A percentile compares a stretch with the other conserved stretches of the same genome.
Conservation (phyloP, 257 asterid species). For the Craterostigma plantagineum region DNA sequence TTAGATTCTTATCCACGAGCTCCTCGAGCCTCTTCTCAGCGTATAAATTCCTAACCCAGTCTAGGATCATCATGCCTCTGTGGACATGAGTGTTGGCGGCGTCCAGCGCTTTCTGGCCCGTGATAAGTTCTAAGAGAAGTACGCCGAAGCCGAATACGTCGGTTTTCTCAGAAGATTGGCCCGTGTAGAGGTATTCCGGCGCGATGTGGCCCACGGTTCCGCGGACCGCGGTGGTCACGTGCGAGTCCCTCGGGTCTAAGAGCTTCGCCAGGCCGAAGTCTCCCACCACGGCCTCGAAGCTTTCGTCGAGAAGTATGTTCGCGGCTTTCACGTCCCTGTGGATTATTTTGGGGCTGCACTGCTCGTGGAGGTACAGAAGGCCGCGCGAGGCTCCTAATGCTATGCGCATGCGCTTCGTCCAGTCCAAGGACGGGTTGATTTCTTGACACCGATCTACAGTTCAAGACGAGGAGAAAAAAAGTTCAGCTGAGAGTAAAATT, state of each 20-base stretch:
- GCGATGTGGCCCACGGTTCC: conserved; percentile 92
- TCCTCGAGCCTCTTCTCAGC: conserved; percentile 47
- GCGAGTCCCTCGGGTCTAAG: conserved; percentile 70
- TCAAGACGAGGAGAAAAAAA: not conserved
- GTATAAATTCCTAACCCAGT: conserved; percentile 46
- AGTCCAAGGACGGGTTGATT: conserved; percentile 64
- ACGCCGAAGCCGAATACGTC: conserved; percentile 92
- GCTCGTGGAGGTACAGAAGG: conserved; percentile 72
- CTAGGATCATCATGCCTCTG: conserved; percentile 85
- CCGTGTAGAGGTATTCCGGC: conserved; percentile 87
- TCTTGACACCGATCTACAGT: conserved; percentile 40
- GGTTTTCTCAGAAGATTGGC: conserved; percentile 87
- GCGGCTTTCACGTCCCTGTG: conserved; percentile 96
- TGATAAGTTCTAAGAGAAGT: conserved; percentile 66
- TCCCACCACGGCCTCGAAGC: conserved; percentile 85
- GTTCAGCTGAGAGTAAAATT: no score
- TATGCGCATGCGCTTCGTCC: conserved; percentile 61
- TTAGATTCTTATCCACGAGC: conserved; percentile 57
- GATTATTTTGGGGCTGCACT: conserved; percentile 77
- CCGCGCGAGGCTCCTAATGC: conserved; percentile 96
- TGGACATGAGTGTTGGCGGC: conserved; percentile 45
- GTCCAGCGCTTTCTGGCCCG: conserved; percentile 67
- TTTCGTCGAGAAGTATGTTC: conserved; percentile 73
- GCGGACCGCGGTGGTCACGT: conserved; percentile 91
- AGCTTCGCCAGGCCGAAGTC: conserved; percentile 96